Percentiles rank a stretch among this genome's conserved stretches.
phyloP scores from a whole-genome alignment of 768 basidiomycete genomes.

The Amanita jacksonii region DNA sequence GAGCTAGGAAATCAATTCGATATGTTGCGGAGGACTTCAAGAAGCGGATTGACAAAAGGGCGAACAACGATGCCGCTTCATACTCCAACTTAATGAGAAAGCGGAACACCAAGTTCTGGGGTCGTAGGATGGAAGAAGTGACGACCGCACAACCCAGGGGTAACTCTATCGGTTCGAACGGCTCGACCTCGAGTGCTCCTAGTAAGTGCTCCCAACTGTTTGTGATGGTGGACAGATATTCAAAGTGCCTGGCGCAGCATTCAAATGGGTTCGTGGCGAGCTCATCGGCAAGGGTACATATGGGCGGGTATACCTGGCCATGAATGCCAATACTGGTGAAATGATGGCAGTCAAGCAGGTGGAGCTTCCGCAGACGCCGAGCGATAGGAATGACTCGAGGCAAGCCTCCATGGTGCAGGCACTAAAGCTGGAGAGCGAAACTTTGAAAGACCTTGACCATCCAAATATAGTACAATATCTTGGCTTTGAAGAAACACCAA shows the following conservation, averaged over 20 bases:
- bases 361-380: slow-evolving; percentile 84
- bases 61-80: slow-evolving; percentile 47
- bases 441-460: slow-evolving; percentile 93
- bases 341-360: slow-evolving; percentile 99
- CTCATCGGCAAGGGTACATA: slow-evolving; percentile 96
- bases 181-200: slow-evolving; percentile 52
- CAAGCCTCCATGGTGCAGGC: slow-evolving; percentile 85
- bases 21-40: slow-evolving; percentile 87
- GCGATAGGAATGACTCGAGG: slow-evolving; percentile 83
- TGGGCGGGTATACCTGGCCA: slow-evolving; percentile 90
- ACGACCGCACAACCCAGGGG: slow-evolving; percentile 60
- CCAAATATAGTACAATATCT: slow-evolving; percentile 97
- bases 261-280: slow-evolving; percentile 98
- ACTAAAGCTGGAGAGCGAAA: slow-evolving; percentile 91
- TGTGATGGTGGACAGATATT: not conserved
- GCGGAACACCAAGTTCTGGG: slow-evolving; percentile 94
- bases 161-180: slow-evolving; percentile 28
- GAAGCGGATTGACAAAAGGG: slow-evolving; percentile 54
- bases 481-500: slow-evolving; percentile 85
- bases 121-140: slow-evolving; percentile 87
- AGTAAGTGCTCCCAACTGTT: slow-evolving; percentile 39
- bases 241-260: slow-evolving; percentile 60
- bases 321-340: slow-evolving; percentile 94
- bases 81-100: slow-evolving; percentile 53
- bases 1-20: slow-evolving; percentile 86